These are phyloP conservation scores for Mesembryanthemum crystallinum DNA, from an alignment of 148 eudicot species.

Conservation along the genomic window DNA sequence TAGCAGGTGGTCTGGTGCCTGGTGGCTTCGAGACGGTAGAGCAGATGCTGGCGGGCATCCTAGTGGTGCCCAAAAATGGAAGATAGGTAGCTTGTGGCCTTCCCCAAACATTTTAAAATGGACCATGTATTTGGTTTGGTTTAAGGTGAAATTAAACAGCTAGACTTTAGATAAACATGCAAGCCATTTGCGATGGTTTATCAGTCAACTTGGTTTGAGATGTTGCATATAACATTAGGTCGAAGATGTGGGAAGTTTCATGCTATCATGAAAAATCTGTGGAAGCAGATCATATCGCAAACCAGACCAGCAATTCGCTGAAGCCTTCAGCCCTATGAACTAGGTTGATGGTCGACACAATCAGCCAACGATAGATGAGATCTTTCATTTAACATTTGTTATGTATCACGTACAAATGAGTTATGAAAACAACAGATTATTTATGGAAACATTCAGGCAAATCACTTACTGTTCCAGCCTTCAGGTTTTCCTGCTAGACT, in stretches of 20 bases:
- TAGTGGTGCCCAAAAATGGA: not conserved
- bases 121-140: not conserved
- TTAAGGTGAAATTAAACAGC: not conserved
- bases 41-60: not conserved
- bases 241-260: not conserved
- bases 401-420: not conserved
- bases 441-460: too few species aligned
- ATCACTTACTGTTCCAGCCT: slow-evolving; percentile 55
- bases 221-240: not conserved
- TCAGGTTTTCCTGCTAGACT: slow-evolving; percentile 49
- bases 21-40: not conserved
- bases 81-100: not conserved
- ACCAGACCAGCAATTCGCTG: not conserved
- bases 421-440: not conserved
- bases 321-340: not conserved
- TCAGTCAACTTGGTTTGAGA: not conserved
- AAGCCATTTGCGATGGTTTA: not conserved
- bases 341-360: not conserved
- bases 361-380: not conserved
- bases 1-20: not conserved
- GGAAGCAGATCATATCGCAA: not conserved
- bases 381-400: not conserved
- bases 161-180: not conserved
- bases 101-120: not conserved
- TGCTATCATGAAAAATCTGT: not conserved